Conservation (phyloP, 140 eudicot genomes). For the Bidens hawaiensis region DNA sequence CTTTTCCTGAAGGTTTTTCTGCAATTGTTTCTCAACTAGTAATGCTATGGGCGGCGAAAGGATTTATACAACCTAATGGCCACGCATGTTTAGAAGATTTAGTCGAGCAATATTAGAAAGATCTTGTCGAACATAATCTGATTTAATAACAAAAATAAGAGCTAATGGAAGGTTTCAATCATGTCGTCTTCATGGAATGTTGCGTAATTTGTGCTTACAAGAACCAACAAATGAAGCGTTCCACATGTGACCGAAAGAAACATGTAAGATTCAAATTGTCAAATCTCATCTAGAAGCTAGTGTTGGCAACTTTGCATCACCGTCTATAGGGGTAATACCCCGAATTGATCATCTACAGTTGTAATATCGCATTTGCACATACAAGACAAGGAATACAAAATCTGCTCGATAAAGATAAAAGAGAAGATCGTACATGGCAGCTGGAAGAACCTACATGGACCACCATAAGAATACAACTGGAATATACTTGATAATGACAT, state of each 20-base stretch:
- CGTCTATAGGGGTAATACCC: too few species aligned
- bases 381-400: too few species aligned
- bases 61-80: constrained; percentile 21
- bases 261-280: background rate
- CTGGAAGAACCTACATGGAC: too few species aligned
- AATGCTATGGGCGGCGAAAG: constrained; percentile 28
- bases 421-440: too few species aligned
- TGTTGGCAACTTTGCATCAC: too few species aligned
- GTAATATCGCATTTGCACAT: too few species aligned
- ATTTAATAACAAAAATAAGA: constrained; percentile 16
- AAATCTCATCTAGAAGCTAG: background rate
- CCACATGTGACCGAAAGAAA: constrained; percentile 20
- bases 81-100: constrained; percentile 24
- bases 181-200: constrained; percentile 35
- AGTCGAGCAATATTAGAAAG: constrained; percentile 30
- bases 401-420: too few species aligned
- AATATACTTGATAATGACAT: too few species aligned
- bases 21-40: constrained; percentile 20
- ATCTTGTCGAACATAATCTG: constrained; percentile 29
- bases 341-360: too few species aligned
- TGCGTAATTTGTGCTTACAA: constrained; percentile 32
- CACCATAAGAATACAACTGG: too few species aligned
- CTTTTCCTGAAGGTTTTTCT: constrained; percentile 21
- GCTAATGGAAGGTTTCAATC: constrained; percentile 31
- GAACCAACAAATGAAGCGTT: constrained; percentile 25